These are phyloP conservation scores for Boletus patriciae DNA, from an alignment of 768 basidiomycete genomes.

Conservation along the genomic window DNA sequence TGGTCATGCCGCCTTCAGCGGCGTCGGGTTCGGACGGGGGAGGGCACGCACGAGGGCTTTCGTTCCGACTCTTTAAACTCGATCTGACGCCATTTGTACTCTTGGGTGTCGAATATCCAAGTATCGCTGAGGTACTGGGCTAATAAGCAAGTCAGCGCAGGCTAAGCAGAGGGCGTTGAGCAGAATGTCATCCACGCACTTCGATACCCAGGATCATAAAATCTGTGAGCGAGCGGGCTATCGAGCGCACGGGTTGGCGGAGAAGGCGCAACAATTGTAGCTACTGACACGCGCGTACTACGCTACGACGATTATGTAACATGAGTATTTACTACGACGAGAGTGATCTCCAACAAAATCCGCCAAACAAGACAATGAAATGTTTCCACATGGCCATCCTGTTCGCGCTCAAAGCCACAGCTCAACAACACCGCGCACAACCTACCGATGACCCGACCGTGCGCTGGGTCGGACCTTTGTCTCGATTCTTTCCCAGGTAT, in stretches of 20 bases:
- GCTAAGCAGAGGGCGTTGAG: neutral
- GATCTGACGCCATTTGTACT: conserved; percentile 82
- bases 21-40: no score
- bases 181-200: conserved; percentile 42
- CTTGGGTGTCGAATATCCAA: conserved; percentile 84
- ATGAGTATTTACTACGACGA: no score
- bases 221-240: no score
- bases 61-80: conserved; percentile 70
- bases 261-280: no score
- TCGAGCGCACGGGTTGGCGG: no score
- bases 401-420: neutral
- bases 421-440: neutral
- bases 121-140: conserved; percentile 82
- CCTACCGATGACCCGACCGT: conserved; percentile 76
- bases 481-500: conserved; percentile 86
- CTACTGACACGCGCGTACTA: no score
- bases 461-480: conserved; percentile 79
- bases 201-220: conserved; percentile 81
- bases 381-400: conserved; percentile 93
- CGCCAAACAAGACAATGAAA: conserved; percentile 82
- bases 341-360: no score
- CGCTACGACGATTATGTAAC: no score
- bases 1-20: conserved; percentile 23
- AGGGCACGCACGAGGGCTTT: conserved; percentile 61
- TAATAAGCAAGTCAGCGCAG: conserved; percentile 23